Base-by-base conservation (phyloP, 805 yeast species). In the Cyberlindnera mrakii region DNA sequence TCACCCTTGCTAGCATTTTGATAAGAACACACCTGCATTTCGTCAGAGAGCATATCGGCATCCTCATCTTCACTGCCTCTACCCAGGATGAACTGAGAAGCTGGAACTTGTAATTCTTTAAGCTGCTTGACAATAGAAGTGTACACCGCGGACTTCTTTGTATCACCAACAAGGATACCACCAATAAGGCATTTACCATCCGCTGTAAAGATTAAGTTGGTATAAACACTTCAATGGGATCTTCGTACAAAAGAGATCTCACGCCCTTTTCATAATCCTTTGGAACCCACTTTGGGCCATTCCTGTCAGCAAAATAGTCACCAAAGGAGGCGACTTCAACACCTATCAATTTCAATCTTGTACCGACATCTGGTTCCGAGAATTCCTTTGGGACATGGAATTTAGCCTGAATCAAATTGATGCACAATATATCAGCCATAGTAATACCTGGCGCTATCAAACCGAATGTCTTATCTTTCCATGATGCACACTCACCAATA, bases 301-400 rank as follows among this genome's bases (percentile, higher is more conserved):
- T 48, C 17, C 48, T 53, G 41, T 65, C 68, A 3, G 67, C 64
- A 46, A 65, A 65, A 38, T 58, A 64, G 41, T 65, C 68, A 19
- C 69, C 69, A 54, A 65, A 65, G 6, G 67, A 60, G 17, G 67
- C 69, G 17, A 64, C 69, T 40, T 64, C 65, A 20, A 64, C 67
- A 13, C 68, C 68, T 66, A 64, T 62, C 14, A 62, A 53, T 43
- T 64, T 64, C 35, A 64, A 52, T 18, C 68, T 54, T 5, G 69
- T 64, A 23, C 67, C 66, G 15, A 62, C 43, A 42, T 60, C 65
- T 5, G 69, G 68, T 41, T 63, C 64, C 1, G 55, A 36, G 43
- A 65, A 65, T 43, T 49, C 44, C 18, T 54, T 58, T 8, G 46
- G 48, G 6, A 58, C 42, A 43, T 63, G 69, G 15, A 54, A 50